phyloP scores from a whole-genome alignment of 306 rosid species.

The Albizia julibrissin region DNA sequence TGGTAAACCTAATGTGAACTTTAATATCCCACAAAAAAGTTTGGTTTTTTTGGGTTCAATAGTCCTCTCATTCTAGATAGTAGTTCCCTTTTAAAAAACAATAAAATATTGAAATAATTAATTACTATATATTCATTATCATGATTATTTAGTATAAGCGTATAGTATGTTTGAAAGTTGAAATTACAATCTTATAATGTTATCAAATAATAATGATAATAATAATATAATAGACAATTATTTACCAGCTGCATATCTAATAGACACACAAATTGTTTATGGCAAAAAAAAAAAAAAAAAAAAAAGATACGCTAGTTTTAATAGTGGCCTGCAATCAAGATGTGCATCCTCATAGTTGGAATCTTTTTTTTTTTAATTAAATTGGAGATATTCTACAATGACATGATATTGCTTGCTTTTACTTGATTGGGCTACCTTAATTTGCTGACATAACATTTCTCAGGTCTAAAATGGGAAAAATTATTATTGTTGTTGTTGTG shows the following conservation, averaged over 20 bases:
- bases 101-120: neutral
- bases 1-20: neutral
- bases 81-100: neutral
- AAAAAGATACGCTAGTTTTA: neutral
- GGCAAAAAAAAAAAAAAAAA: too few species aligned
- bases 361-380: too few species aligned
- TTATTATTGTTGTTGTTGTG: too few species aligned
- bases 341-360: neutral
- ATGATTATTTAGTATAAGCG: neutral
- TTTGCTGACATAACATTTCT: neutral
- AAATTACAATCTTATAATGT: neutral
- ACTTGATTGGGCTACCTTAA: neutral
- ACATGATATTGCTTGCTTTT: neutral
- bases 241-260: neutral
- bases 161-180: neutral
- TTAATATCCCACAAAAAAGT: too few species aligned
- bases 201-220: neutral
- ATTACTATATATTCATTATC: neutral
- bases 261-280: neutral
- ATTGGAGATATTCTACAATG: neutral
- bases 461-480: neutral
- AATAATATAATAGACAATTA: too few species aligned
- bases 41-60: neutral
- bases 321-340: neutral
- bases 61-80: neutral